phyloP scores from a whole-genome alignment of 495 filamentous ascomycete genomes.

The Hypoxylon fragiforme region DNA sequence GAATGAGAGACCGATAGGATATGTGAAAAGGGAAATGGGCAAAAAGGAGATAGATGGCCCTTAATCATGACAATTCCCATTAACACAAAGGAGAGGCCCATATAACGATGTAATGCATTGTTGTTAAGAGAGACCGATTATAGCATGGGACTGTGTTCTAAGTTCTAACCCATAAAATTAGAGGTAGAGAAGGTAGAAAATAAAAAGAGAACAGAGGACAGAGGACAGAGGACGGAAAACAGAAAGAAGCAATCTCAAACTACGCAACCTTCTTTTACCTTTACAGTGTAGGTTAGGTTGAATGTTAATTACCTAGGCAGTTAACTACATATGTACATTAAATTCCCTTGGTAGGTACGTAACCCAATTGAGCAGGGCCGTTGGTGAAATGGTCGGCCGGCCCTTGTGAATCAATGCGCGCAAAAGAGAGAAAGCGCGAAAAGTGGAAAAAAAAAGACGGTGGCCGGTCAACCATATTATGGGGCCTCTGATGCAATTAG shows the following conservation, averaged over 20 bases:
- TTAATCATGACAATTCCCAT: constrained; percentile 28
- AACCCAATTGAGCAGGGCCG: not conserved
- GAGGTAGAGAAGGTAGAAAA: constrained; percentile 8
- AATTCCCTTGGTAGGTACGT: too few relatives aligned
- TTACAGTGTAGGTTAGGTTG: too few relatives aligned
- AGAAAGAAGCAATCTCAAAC: too few relatives aligned
- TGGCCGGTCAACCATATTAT: constrained; percentile 39
- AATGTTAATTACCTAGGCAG: too few relatives aligned
- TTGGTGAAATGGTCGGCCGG: constrained; percentile 15
- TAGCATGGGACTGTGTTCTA: too few relatives aligned
- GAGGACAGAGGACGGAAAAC: not conserved
- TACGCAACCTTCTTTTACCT: too few relatives aligned
- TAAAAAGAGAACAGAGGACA: not conserved
- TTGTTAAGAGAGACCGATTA: constrained; percentile 27
- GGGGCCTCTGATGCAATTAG: constrained; percentile 29
- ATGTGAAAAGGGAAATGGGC: not conserved
- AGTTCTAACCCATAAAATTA: too few relatives aligned
- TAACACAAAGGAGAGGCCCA: constrained; percentile 22
- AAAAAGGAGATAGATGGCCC: constrained; percentile 18
- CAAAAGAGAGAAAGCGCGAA: constrained; percentile 21
- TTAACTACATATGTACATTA: too few relatives aligned
- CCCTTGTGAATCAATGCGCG: constrained; percentile 14
- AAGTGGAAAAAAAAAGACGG: constrained; percentile 36
- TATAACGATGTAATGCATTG: constrained; percentile 33
- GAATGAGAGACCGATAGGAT: constrained; percentile 2